Evolutionary conservation across 1,284 basidiomycete species (phyloP).

Genomic region (Coniophora puteana): DNA sequence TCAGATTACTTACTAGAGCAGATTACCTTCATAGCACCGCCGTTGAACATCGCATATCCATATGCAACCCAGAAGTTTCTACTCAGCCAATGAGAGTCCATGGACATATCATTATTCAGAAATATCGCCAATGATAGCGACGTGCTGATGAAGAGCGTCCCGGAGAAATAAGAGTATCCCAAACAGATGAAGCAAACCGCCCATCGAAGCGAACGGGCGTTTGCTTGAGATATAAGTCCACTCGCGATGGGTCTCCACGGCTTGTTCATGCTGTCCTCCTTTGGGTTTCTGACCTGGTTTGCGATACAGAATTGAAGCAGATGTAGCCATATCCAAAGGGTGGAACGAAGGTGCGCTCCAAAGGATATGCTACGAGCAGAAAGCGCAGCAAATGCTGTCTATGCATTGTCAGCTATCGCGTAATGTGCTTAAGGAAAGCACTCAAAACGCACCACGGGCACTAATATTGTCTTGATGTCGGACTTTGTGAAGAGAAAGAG

Average conservation of each 20-base stretch:
- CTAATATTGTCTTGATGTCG: constrained; percentile 35
- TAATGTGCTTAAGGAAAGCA: too few relatives aligned
- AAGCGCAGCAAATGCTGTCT: constrained; percentile 36
- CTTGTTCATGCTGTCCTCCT: constrained; percentile 40
- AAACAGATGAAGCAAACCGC: constrained; percentile 30
- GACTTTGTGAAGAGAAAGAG: constrained; percentile 36
- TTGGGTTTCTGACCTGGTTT: constrained; percentile 36
- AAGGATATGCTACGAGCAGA: too few relatives aligned
- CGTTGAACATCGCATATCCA: constrained; percentile 12
- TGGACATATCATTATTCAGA: constrained; percentile 35
- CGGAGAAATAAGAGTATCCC: constrained; percentile 24
- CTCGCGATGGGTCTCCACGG: constrained; percentile 38
- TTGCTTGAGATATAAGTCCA: constrained; percentile 29
- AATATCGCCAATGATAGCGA: constrained; percentile 26
- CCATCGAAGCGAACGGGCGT: constrained; percentile 36
- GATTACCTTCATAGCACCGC: background rate
- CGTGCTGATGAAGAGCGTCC: constrained; percentile 30
- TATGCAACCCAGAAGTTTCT: constrained; percentile 34
- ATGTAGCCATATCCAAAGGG: constrained; percentile 43
- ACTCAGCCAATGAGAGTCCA: constrained; percentile 34
- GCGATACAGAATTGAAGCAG: constrained; percentile 42
- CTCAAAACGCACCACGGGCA: constrained; percentile 39
- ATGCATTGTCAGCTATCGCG: too few relatives aligned
- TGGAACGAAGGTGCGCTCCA: constrained; percentile 24
- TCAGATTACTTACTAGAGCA: background rate